Base-by-base conservation (phyloP, 148 eudicot species). In the Vaccinium darrowii region DNA sequence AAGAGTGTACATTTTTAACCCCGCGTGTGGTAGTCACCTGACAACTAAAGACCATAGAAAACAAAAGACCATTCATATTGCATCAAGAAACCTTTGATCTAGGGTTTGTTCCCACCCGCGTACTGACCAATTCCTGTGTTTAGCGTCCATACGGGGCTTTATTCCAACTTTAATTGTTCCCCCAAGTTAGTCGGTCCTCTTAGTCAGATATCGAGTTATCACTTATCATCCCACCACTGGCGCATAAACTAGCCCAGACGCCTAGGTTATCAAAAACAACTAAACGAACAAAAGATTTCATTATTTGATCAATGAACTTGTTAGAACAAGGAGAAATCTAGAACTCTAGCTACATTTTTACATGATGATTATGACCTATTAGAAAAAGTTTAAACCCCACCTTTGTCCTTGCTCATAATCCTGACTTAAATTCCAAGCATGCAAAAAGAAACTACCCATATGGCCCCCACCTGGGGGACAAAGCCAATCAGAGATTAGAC, bases 401-500 rank as follows among this genome's bases (percentile, higher is more conserved):
- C 23, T 75, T 57, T 83, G 15, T 53, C 71, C 33, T 58, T 33
- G 57, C 56, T 78, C 77, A 82, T 51, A 25, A 85, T 53, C 21
- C 57, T 27, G 33, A 73, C 79, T 82, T 82, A 52, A 53, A 73
- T 72, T 82, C 53, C 51, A 82, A 82, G 78, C 39, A 71, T 67
- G 65, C 19, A 71, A 52, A 69, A 33, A 73, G 12, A 23, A 72
- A 52, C 6, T 11, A 54, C 43, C 43, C 65, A 25, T 19, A 13
- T 71, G 14, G 78, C 53, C 56, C 57, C 58, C 65, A 25, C 33
- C 27, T 18, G 8, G 3, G 6, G 33, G 54, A 76, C 63, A 76
- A 39, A 79, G 76, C 76, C 72, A 83, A 86, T 81, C 27, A 82
- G 53, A 47, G 75, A 83, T 84, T 65, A 83, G 86, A 57, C 77